Conservation (phyloP, 257 asterid genomes). For the Ballota nigra region DNA sequence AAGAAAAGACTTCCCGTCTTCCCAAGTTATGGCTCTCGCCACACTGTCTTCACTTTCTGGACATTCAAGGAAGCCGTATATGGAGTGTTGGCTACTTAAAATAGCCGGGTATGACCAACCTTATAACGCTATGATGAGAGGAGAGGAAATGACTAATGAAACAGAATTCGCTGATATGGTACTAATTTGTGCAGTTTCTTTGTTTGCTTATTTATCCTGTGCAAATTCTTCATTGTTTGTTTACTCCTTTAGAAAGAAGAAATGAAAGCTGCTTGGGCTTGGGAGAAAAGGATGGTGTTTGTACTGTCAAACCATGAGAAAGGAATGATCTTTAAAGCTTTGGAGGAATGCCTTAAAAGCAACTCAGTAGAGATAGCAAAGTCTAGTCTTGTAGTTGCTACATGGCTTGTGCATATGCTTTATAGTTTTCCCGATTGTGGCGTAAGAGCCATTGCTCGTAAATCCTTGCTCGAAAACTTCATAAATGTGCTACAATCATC, state of each 20-base stretch:
- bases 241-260: slow-evolving; percentile 52
- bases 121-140: slow-evolving; percentile 35
- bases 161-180: slow-evolving; percentile 45
- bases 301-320: slow-evolving; percentile 70
- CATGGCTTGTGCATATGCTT: slow-evolving; percentile 82
- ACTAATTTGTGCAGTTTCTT: not conserved
- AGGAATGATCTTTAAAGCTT: slow-evolving; percentile 60
- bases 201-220: not conserved
- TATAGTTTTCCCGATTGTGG: slow-evolving; percentile 68
- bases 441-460: slow-evolving; percentile 57
- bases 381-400: slow-evolving; percentile 56
- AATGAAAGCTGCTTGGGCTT: slow-evolving; percentile 53
- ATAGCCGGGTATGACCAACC: slow-evolving; percentile 61
- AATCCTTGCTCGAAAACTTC: slow-evolving; percentile 68
- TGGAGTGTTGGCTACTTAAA: slow-evolving; percentile 67
- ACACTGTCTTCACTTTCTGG: slow-evolving; percentile 64
- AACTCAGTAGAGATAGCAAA: slow-evolving; percentile 69
- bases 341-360: slow-evolving; percentile 71
- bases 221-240: not conserved
- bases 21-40: slow-evolving; percentile 61
- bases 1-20: slow-evolving; percentile 63
- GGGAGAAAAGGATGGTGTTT: slow-evolving; percentile 73
- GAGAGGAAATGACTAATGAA: slow-evolving; percentile 34
- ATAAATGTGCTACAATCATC: slow-evolving; percentile 69
- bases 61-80: slow-evolving; percentile 48